Evolutionary conservation across 2,329 filamentous ascomycete genomes (phyloP), one percentile per base, ranked within the genome.

Genomic region (Trichothecium roseum): DNA sequence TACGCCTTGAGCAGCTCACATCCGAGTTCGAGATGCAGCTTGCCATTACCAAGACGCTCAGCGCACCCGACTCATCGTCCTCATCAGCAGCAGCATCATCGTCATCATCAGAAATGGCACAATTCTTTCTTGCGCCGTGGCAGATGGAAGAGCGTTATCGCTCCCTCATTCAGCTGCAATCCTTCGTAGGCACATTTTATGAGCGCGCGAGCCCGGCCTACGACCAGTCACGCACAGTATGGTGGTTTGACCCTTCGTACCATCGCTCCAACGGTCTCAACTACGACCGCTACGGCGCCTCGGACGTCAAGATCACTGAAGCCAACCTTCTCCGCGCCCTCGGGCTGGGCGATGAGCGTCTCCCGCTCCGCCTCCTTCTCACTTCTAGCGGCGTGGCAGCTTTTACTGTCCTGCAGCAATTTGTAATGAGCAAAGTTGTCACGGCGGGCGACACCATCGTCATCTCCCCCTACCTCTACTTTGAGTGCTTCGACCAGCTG

Each of bases 111-210:
- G 30, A 18, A 8, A 16, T 37, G 27, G 17, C 36, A 16, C 9
- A 14, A 9, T 37, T 34, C 13, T 16, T 24, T 12, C 32, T 37
- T 10, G 22, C 24, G 4, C 36, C 36, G 16, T 37, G 36, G 36
- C 36, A 37, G 36, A 37, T 37, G 36, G 36, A 37, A 31, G 36
- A 37, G 26, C 36, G 36, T 22, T 37, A 32, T 17, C 36, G 36
- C 16, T 30, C 36, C 17, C 30, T 37, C 2, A 27, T 37, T 15
- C 36, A 37, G 20, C 22, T 37, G 8, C 36, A 37, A 30, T 37
- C 36, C 6, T 28, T 37, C 20, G 13, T 37, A 4, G 36, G 30
- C 4, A 29, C 31, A 4, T 37, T 37, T 31, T 37, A 18, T 15
- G 36, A 37, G 30, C 36, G 36, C 14, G 36, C 36, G 13, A 37